phyloP scores from a whole-genome alignment of 2,329 filamentous ascomycete genomes.

The Hypomyces rosellus region DNA sequence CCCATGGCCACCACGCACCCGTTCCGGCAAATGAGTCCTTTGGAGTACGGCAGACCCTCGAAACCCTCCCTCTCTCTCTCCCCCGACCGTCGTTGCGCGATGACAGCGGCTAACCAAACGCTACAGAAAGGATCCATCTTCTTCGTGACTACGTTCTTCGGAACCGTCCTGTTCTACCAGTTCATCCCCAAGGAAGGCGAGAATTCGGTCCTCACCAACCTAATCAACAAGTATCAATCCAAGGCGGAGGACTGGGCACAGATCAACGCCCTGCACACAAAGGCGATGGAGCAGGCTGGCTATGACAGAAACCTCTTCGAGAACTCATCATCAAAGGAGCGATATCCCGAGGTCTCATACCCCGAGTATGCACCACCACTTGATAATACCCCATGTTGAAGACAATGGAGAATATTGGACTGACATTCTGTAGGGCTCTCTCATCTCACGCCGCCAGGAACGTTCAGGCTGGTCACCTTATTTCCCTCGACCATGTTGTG shows the following conservation, averaged over 20 bases:
- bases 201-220: conserved; percentile 38
- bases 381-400: background rate
- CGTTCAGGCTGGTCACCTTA: conserved; percentile 48
- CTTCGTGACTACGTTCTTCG: conserved; percentile 39
- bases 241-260: conserved; percentile 44
- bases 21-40: conserved; percentile 47
- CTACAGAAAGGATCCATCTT: conserved; percentile 45
- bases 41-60: conserved; percentile 41
- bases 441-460: conserved; percentile 45
- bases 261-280: conserved; percentile 47
- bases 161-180: conserved; percentile 40
- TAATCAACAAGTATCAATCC: conserved; percentile 42
- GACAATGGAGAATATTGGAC: background rate
- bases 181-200: conserved; percentile 47
- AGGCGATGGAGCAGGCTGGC: conserved; percentile 48
- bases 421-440: conserved; percentile 35
- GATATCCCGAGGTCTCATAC: conserved; percentile 46
- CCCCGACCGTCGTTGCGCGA: conserved; percentile 1
- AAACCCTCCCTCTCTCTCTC: background rate
- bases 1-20: conserved; percentile 42
- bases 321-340: conserved; percentile 36
- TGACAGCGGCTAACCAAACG: conserved; percentile 1
- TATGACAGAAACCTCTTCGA: conserved; percentile 51
- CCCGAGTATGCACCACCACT: conserved; percentile 46
- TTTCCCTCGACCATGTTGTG: conserved; percentile 49